Base-by-base conservation (phyloP, 2,329 filamentous ascomycete species). In the Colletotrichum sojae region DNA sequence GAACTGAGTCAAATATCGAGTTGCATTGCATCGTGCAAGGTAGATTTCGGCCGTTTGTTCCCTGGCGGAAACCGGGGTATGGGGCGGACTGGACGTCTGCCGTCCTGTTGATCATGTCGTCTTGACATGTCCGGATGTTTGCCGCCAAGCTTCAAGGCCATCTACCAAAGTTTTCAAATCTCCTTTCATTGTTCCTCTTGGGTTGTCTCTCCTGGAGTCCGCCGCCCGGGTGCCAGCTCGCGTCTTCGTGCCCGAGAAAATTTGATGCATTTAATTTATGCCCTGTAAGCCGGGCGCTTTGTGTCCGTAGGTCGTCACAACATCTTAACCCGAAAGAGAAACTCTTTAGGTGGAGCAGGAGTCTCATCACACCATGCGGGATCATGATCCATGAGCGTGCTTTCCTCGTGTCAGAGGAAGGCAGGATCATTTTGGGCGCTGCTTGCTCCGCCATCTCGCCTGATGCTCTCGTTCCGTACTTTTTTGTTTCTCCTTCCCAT, bases 1-100 rank as follows among this genome's bases (percentile, higher is more conserved):
- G n/a, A 57, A 49, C 43, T 49, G 63, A 68, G 36, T 63, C 63
- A 58, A 49, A 13, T 25, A 27, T 27, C 52, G 27, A 59, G 52
- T 54, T 62, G 40, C 39, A 68, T 43, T 54, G 46, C 40, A 18
- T 54, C 39, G 13, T 53, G 46, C 54, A 16, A 43, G 64, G 52
- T 49, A 46, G n/a, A 16, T 15, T 45, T 43, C 46, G 46, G 46
- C n/a, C 39, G 18, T 52, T 52, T 52, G n/a, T 56, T 25, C 43
- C 43, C 49, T 36, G 65, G 52, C 15, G 27, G 55, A 16, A 13
- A n/a, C 40, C 45, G 31, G 31, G 31, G 31, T 5, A 36, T 36
- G 31, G 31, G 31, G 31, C 31, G n/a, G 40, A n/a, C n/a, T 49
- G n/a, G 18, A 25, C 13, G n/a, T n/a, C 31, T 36, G 25, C 31